These are phyloP conservation scores for Tylopilus plumbeoviolaceoides DNA, from an alignment of 768 basidiomycete genomes.

Conservation along the genomic window DNA sequence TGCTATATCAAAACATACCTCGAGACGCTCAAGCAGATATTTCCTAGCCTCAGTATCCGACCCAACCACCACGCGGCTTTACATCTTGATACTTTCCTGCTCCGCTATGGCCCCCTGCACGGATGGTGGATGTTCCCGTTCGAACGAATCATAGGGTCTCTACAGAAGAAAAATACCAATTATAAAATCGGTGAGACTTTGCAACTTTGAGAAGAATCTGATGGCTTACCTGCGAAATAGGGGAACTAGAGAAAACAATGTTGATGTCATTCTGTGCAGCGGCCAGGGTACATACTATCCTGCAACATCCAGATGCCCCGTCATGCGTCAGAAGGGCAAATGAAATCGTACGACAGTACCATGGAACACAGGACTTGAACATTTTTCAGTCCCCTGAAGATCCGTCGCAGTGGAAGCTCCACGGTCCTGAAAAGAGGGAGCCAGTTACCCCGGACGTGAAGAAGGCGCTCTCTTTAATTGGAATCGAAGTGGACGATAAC, in stretches of 20 bases:
- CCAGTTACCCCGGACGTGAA: too few species aligned
- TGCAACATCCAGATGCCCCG: neutral
- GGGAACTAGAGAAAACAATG: too few species aligned
- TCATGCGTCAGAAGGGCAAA: neutral
- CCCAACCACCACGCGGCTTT: conserved; percentile 34
- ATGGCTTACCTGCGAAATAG: too few species aligned
- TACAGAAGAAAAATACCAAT: conserved; percentile 15
- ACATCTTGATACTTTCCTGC: conserved; percentile 27
- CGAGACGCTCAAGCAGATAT: conserved; percentile 13
- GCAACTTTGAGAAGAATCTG: too few species aligned
- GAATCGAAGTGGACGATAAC: neutral
- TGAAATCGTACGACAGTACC: neutral
- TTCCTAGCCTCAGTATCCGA: conserved; percentile 11
- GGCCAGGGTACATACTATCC: too few species aligned
- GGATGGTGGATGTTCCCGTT: conserved; percentile 35
- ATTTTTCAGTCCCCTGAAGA: too few species aligned
- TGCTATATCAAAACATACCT: conserved; percentile 28
- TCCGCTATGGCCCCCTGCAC: conserved; percentile 30
- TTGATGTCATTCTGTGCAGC: too few species aligned
- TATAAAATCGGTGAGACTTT: neutral
- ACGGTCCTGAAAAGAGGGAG: too few species aligned
- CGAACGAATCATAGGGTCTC: conserved; percentile 27
- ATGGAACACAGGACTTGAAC: neutral
- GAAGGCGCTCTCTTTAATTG: too few species aligned
- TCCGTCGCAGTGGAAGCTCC: too few species aligned